phyloP scores from a whole-genome alignment of 176 grass and related monocot species.

The Alopecurus myosuroides region DNA sequence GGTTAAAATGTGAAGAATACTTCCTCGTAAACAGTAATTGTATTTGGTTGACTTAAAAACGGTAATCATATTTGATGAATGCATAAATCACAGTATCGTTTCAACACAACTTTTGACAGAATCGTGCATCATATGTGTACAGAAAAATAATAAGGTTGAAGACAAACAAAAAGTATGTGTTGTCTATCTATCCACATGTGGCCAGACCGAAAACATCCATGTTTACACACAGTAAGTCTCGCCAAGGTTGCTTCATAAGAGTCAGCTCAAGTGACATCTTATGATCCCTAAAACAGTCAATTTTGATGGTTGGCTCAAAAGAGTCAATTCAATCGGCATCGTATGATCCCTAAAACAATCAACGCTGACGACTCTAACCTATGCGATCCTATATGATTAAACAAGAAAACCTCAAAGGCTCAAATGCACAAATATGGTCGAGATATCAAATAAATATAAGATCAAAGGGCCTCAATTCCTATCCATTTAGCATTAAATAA shows the following conservation, averaged over 20 bases:
- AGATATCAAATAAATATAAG: not conserved
- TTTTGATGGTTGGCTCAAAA: not conserved
- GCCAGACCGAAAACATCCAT: not conserved
- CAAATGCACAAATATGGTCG: not conserved
- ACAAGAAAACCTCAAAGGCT: not conserved
- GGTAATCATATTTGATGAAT: not conserved
- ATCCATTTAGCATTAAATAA: constrained; percentile 1
- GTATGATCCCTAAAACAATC: not conserved
- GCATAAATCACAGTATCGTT: constrained; percentile 10
- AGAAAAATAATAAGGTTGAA: constrained; percentile 1
- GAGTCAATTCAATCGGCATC: not conserved
- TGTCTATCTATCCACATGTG: not conserved
- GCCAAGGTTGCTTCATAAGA: not conserved
- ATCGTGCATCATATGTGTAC: not conserved
- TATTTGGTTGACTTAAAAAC: not conserved
- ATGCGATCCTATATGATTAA: not conserved
- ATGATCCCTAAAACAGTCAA: not conserved
- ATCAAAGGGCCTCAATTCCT: not conserved
- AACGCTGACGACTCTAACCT: not conserved
- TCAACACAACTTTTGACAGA: not conserved
- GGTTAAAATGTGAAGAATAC: constrained; percentile 1
- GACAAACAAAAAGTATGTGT: not conserved
- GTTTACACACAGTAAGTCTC: not conserved
- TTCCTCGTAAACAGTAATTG: not conserved
- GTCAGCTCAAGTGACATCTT: not conserved